Base-by-base conservation (phyloP, 192 early-diverging fungal genomes). In the Coemansia sp. region DNA sequence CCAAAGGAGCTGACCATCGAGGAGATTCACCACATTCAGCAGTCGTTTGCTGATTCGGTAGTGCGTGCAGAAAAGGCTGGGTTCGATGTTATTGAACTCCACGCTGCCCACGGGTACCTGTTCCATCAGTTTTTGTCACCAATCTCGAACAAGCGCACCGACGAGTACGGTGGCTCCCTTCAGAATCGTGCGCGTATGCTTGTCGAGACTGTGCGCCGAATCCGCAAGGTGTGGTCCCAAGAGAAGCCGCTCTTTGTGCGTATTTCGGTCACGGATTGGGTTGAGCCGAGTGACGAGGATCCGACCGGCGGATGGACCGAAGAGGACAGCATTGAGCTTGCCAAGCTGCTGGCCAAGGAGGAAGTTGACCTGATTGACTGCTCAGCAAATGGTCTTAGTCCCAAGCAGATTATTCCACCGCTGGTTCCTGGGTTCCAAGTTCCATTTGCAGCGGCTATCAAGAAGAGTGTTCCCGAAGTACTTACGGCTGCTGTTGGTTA, bases 31-130 rank as follows among this genome's bases (percentile, higher is more conserved):
- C 63, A 78, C 7, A 78, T 91, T 56, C 77, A 87, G 11, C 55
- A 84, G 10, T 78, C 83, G 21, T 98, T 89, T 76, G 88, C 64
- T 13, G 65, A 81, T 16, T 88, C 91, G 41, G 89, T 94, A 0
- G 68, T 63, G 39, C 87, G 32, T 32, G 32, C 32, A 4, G 32
- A 32, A 4, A 32, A 32, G 32, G 32, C 32, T 4, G 32, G 32
- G 91, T 36, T 95, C 71, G 93, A 95, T 62, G 89, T 88, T n/a
- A 76, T 97, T 32, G 96, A 98, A 76, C 82, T 98, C 26, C 95
- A 97, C 63, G 87, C 77, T 56, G 94, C 96, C 5, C 94, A 98
- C 77, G 96, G 97, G 8, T 97, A 96, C 76, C 78, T 97, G 43
- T 67, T 93, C 61, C 81, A 90, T 76, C 79, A 88, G 69, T 96